Percentiles rank a stretch among this genome's conserved stretches.
Conservation (phyloP, 2,329 filamentous ascomycete species). For the Bipolaris cookei region DNA sequence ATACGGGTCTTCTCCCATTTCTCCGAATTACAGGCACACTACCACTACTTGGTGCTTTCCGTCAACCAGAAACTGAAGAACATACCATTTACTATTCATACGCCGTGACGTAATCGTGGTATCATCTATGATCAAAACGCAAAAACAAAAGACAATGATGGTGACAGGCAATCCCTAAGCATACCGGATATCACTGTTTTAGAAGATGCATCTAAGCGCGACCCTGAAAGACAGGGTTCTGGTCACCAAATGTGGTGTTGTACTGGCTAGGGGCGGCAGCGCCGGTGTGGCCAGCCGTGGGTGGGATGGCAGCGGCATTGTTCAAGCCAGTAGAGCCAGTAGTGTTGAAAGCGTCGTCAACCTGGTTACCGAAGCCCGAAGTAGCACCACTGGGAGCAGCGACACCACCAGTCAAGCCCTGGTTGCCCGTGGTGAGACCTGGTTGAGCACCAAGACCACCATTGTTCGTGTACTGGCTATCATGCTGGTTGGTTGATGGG, state of each 20-base stretch:
- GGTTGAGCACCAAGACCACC: slow-evolving; percentile 17
- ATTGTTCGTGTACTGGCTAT: slow-evolving; percentile 23
- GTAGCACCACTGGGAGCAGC: slow-evolving; percentile 14
- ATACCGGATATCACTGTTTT: slow-evolving; percentile 15
- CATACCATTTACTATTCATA: slow-evolving; percentile 22
- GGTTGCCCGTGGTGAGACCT: slow-evolving; percentile 8
- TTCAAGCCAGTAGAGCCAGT: slow-evolving; percentile 15
- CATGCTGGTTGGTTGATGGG: slow-evolving; percentile 21
- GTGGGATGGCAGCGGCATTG: slow-evolving; percentile 4
- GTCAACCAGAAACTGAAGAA: slow-evolving; percentile 14
- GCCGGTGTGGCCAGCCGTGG: slow-evolving; percentile 12
- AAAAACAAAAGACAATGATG: slow-evolving; percentile 33
- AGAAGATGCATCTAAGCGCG: slow-evolving; percentile 28
- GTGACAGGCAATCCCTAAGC: slow-evolving; percentile 15
- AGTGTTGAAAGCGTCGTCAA: slow-evolving; percentile 52
- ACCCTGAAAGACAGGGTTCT: slow-evolving; percentile 55
- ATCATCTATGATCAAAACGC: slow-evolving; percentile 40
- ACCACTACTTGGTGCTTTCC: not conserved
- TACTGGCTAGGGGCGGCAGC: slow-evolving; percentile 19
- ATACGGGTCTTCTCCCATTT: not conserved
- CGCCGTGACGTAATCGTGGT: slow-evolving; percentile 37
- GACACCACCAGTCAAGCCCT: slow-evolving; percentile 21
- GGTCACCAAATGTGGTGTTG: slow-evolving; percentile 51
- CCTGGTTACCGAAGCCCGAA: slow-evolving; percentile 52
- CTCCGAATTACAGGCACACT: slow-evolving; percentile 24